Evolutionary conservation across 192 early-diverging fungal genomes (phyloP), one percentile per base, ranked within the genome.

Genomic region (Coemansia sp.): DNA sequence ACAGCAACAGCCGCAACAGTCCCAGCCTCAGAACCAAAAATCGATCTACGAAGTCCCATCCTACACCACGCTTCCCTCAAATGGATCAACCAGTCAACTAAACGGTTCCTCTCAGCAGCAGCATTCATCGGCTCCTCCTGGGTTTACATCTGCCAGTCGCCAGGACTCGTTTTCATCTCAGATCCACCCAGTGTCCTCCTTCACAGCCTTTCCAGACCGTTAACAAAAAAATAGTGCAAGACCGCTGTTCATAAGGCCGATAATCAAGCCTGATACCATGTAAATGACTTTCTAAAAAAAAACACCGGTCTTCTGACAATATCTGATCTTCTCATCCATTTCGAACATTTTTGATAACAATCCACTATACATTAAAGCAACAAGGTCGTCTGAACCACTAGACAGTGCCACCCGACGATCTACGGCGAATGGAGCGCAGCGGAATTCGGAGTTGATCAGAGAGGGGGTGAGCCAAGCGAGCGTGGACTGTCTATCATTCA

Each of bases 151-250:
- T 7, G 46, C 62, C 4, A 79, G 65, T 58, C 67, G 71, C 50
- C 67, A 70, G 41, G 49, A 61, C 40, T 70, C 76, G 15, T 62
- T 65, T 0, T 57, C 70, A 3, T 71, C 76, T 41, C 65, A 67
- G 32, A 35, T 72, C 29, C 54, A 54, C 25, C 33, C 61, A 61
- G 49, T 59, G 17, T 29, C 65, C 2, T 61, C 65, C 2, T 63
- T 52, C 55, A 67, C 71, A 15, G 52, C 60, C 5, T 55, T 71
- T 14, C 43, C 69, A 19, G 69, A 71, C 34, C 60, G 43, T 13
- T 34, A 57, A 10, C 32, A 17, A 35, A 32, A 57, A 52, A 52
- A 52, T 20, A 48, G 15, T 17, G 15, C 13, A 9, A 8, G 19
- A 48, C 15, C 46, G 7, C 23, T 56, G 22, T 57, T 20, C 4